Base-by-base conservation (phyloP, 805 yeast genomes). In the Schwanniomyces yamadae region DNA sequence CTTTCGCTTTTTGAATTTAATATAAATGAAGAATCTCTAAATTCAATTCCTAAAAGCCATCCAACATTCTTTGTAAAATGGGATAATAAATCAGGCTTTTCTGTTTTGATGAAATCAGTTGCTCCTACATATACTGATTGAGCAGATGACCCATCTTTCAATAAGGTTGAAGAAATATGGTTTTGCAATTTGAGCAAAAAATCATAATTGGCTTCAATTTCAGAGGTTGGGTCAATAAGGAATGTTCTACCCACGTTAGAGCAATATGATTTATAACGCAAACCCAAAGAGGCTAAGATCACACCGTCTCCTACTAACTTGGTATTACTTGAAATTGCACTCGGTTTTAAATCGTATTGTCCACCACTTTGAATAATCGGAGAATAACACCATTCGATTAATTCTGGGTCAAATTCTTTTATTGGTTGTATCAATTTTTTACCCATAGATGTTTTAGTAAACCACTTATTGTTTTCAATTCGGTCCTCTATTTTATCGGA, bases 321-420 rank as follows among this genome's bases (percentile, higher is more conserved):
- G 29, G 77, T 76, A 41, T 78, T 74, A 34, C 78, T 77, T 1
- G 95, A 82, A 39, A 80, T 77, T 1, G 95, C 95, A 39, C 91
- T 80, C 28, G 95, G 90, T 50, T 75, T 81, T 53, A 90, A 69
- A 59, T 89, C 95, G 54, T 80, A 90, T 37, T 80, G 78, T 23
- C 87, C 88, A 36, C 95, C 95, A 48, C 95, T 83, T 64, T 88
- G 95, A 35, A 89, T 75, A 34, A 89, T 85, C 19, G 98, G 97
- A 37, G 89, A 79, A 59, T 86, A 88, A 46, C 95, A 85, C 96
- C 97, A 91, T 57, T 91, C 98, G 14, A 91, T 64, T 44, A 79
- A 76, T 42, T 77, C 79, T 4, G 82, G 68, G 51, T 88, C 95
- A 42, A 89, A 83, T 36, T 84, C 91, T 25, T 52, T 52, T 32